phyloP scores from a whole-genome alignment of 306 rosid genomes.

The Castanea mollissima region DNA sequence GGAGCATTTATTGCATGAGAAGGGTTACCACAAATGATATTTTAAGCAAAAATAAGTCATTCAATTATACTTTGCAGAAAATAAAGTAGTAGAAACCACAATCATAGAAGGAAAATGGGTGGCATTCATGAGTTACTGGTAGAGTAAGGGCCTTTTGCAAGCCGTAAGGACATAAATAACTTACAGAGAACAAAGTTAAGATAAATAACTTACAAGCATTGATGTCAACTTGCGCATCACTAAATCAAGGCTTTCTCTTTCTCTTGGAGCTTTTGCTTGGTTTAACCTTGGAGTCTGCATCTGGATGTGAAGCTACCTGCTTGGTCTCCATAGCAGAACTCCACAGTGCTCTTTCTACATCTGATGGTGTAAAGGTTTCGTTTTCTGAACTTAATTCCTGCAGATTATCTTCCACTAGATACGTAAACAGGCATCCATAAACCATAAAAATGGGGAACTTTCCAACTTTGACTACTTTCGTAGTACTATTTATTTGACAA shows the following conservation, averaged over 20 bases:
- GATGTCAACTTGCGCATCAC: neutral
- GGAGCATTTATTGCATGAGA: neutral
- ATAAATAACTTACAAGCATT: slow-evolving; percentile 4
- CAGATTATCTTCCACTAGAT: slow-evolving; percentile 22
- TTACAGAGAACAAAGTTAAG: neutral
- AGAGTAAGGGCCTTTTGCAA: neutral
- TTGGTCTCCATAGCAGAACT: slow-evolving; percentile 52
- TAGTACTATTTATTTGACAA: neutral
- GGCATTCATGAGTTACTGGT: neutral
- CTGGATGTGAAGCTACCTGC: slow-evolving; percentile 31
- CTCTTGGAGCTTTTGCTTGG: slow-evolving; percentile 43
- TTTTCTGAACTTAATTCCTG: slow-evolving; percentile 77
- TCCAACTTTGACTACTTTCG: neutral
- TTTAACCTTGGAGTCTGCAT: slow-evolving; percentile 35
- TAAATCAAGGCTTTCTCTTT: slow-evolving; percentile 65
- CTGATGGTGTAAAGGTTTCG: slow-evolving; percentile 65
- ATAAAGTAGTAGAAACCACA: neutral
- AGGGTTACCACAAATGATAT: neutral
- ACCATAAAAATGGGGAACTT: neutral
- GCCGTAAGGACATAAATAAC: neutral
- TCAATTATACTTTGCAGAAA: neutral
- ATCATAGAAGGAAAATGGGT: neutral
- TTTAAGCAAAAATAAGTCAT: neutral
- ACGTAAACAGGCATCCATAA: neutral
- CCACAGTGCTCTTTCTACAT: slow-evolving; percentile 89